Base-by-base conservation (phyloP, 164 flowering plant species). In the Amborella trichopoda region DNA sequence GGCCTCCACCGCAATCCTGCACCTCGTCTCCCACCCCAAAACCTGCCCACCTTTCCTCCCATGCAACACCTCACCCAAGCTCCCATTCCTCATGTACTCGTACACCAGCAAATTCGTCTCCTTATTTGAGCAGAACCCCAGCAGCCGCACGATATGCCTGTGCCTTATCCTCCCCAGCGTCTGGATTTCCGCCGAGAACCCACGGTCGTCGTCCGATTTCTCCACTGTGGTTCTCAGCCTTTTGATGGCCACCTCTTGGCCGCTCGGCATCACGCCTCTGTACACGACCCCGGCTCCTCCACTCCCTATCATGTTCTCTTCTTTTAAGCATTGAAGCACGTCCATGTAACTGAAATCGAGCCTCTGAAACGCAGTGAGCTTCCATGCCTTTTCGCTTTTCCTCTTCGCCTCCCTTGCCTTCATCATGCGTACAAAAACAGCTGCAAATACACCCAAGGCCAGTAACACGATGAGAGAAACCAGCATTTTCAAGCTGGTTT, bases 281-380 rank as follows among this genome's bases (percentile, higher is more conserved):
- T 87, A 91, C 11, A 91, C 99, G 21, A 73, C 70, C 44, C 99
- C 99, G 0, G 93, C 81, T 8, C 99, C 99, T 0, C 99, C 96
- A 70, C 80, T 82, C 1, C 99, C 96, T 2, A 91, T 81, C 6
- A 91, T 68, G 68, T 78, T 84, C 67, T 91, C 99, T 2, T 91
- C 96, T 49, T 70, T 72, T 42, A 91, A 13, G 62, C 99, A 80
- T 33, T 80, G 81, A 0, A 87, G 48, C 2, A 91, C 95, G 40
- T 87, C 94, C 33, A 84, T 89, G 0, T 67, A 93, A 24, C 65
- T 71, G 68, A 87, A 80, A 11, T 73, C 70, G 5, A 87, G 74
- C 54, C 73, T 55, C 28, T 78, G 95, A 66, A 91, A 91, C 0
- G 80, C 67, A 0, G 95, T 84, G 27, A 91, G 77, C 62, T 76